Base-by-base conservation (phyloP, 257 asterid genomes). In the Voacanga thouarsii region DNA sequence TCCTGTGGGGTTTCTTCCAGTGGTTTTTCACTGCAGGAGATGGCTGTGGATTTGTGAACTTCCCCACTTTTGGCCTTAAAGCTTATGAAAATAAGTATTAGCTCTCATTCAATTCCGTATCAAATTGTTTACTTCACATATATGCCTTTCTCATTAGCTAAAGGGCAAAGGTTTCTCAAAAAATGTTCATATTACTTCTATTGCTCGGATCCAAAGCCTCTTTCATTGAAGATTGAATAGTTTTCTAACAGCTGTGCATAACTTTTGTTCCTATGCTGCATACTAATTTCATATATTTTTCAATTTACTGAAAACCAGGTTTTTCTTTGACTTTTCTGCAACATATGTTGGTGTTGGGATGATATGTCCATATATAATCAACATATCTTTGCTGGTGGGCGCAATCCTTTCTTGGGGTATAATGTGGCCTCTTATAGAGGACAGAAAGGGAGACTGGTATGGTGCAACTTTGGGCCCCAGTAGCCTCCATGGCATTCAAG, bases 321-420 rank as follows among this genome's bases (percentile, higher is more conserved):
- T 94, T 81, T 94, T 80, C 89, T 94, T 94, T 39, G 97, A 94
- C 75, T 94, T 94, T 86, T 94, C 99, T 41, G 94, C 99, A 66
- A 91, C 97, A 61, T 94, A 94, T 76, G 99, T 94, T 59, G 99
- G 99, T 33, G 97, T 94, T 63, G 99, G 99, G 63, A 94, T 94
- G 99, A 94, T 94, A 78, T 94, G 99, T 41, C 99, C 99, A 1
- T 84, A 94, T 71, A 86, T 94, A 15, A 87, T 94, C 87, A 94
- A 94, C 81, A 33, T 94, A 80, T 94, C 99, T n/a, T 70, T 94
- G 84, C 94, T 94, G 16, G 78, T 92, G 3, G 99, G 99, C 43
- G 93, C 96, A 64, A 88, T 94, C 85, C 87, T 94, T 15, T 94
- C 99, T 8, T 94, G 99, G 99, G 99, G 99, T 45, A 45, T 94